Conservation (phyloP, 2,329 filamentous ascomycete species). For the Neonectria faginata region DNA sequence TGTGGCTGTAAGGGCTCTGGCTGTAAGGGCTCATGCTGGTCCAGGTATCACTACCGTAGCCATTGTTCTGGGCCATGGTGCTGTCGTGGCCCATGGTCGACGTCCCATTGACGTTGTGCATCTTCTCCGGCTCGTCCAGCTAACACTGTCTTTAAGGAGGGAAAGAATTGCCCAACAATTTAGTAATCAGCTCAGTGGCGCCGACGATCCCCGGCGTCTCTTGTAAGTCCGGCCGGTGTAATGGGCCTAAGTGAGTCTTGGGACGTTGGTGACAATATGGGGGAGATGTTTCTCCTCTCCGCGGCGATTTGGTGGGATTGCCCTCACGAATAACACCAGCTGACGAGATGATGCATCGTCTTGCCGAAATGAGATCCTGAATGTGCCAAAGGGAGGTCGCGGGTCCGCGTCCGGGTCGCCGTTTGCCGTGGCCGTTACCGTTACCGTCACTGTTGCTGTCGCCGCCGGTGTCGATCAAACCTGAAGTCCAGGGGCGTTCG, state of each 20-base stretch:
- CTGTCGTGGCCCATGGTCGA: constrained; percentile 48
- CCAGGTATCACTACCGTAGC: constrained; percentile 62
- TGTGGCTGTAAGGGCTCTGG: constrained; percentile 64
- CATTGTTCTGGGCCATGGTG: constrained; percentile 48
- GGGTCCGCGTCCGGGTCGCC: constrained; percentile 21
- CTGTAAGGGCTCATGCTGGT: constrained; percentile 71
- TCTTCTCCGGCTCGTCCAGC: constrained; percentile 40
- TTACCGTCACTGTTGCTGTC: constrained; percentile 12
- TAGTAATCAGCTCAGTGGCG: constrained; percentile 4
- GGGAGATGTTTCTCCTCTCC: constrained; percentile 20
- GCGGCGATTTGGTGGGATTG: constrained; percentile 36
- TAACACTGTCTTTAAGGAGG: constrained; percentile 26
- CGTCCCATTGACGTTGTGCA: constrained; percentile 51
- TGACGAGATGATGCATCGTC: constrained; percentile 42
- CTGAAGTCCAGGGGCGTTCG: constrained; percentile 12
- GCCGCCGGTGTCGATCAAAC: constrained; percentile 22
- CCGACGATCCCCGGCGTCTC: constrained; percentile 8
- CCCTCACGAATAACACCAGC: constrained; percentile 41
- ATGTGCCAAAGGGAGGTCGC: constrained; percentile 32
- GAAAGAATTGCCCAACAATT: neutral
- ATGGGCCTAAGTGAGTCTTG: constrained; percentile 22
- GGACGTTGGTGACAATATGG: constrained; percentile 29
- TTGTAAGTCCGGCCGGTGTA: constrained; percentile 16
- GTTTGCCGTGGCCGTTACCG: constrained; percentile 24
- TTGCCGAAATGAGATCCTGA: constrained; percentile 34